These are phyloP conservation scores for Pseudonectria buxi DNA, from an alignment of 2,329 filamentous ascomycete genomes.

Conservation along the genomic window DNA sequence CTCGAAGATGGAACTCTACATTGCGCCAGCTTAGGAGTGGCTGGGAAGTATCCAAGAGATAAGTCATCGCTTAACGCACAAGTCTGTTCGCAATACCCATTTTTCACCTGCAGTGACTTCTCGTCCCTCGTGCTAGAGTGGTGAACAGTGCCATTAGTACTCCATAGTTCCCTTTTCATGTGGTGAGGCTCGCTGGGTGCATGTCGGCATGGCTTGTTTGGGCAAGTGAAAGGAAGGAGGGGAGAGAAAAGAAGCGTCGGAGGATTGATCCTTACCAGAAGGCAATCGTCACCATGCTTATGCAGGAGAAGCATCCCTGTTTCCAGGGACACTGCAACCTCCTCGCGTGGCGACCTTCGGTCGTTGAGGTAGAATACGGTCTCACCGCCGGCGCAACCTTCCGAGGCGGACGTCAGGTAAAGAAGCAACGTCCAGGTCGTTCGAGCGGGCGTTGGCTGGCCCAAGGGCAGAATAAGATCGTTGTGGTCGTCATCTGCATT, in stretches of 20 bases:
- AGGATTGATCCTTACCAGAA: slow-evolving; percentile 50
- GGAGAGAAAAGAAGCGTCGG: slow-evolving; percentile 6
- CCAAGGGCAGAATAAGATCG: slow-evolving; percentile 48
- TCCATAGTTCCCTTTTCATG: not conserved
- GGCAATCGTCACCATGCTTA: slow-evolving; percentile 81
- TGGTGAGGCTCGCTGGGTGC: too few relatives aligned
- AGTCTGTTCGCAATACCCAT: slow-evolving; percentile 82
- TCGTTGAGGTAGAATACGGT: slow-evolving; percentile 84
- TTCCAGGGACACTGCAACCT: slow-evolving; percentile 66
- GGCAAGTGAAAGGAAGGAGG: not conserved
- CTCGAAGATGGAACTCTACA: too few relatives aligned
- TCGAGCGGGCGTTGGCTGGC: slow-evolving; percentile 25
- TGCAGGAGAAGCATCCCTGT: slow-evolving; percentile 83
- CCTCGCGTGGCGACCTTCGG: slow-evolving; percentile 48
- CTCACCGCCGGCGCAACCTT: slow-evolving; percentile 76
- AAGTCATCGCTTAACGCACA: slow-evolving; percentile 55
- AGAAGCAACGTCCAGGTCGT: slow-evolving; percentile 91
- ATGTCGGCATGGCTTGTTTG: slow-evolving; percentile 24
- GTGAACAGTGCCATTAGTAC: slow-evolving; percentile 19
- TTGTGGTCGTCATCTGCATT: slow-evolving; percentile 79
- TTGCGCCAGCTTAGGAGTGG: too few relatives aligned
- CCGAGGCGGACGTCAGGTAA: slow-evolving; percentile 70
- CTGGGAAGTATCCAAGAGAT: not conserved
- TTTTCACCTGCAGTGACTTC: slow-evolving; percentile 79
- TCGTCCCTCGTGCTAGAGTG: slow-evolving; percentile 65